Base-by-base conservation (phyloP, 139 green algal species). In the Pseudopediastrum boryanum region DNA sequence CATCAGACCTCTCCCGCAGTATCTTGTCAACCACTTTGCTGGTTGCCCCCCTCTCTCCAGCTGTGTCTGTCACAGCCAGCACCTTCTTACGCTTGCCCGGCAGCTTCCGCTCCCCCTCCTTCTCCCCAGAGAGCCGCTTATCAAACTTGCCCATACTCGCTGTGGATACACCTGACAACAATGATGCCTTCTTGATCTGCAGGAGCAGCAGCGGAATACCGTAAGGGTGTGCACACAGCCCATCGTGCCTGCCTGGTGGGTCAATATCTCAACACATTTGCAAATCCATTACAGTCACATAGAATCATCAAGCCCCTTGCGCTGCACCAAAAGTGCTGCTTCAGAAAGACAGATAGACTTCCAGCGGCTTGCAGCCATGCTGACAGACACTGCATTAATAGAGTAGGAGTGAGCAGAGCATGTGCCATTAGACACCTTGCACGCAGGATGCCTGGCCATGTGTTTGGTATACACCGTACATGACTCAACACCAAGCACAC, bases 141-240 rank as follows among this genome's bases (percentile, higher is more conserved):
- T 99, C 95, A 85, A 98, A 98, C 85, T 98, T 98, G 78, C 96
- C 96, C 83, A 97, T 92, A 19, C 89, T 96, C 0, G 95, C 96
- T 2, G 96, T 99, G n/a, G 92, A 94, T 21, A 95, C 84, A 33
- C 92, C 93, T 4, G 92, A 93, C 67, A 92, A 86, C 52, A 72
- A 64, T 0, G 90, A 90, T 16, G 92, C 90, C 0, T 71, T 44
- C 59, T 91, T 89, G 67, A 97, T 89, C 87, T 96, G 88, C 64
- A 62, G 13, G 58, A 12, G 54, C 13, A 44, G 10, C 35, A 72
- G 29, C 35, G 48, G 6, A 19, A 19, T 19, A 19, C 48, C 48
- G 48, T 19, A 58, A 19, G 48, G 48, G 16, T 58, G 48, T 58
- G 48, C 48, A 58, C 16, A 58, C 19, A 58, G 16, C 16, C 48